Conservation (phyloP, 1,284 basidiomycete species). For the Fomitopsis palustris region DNA sequence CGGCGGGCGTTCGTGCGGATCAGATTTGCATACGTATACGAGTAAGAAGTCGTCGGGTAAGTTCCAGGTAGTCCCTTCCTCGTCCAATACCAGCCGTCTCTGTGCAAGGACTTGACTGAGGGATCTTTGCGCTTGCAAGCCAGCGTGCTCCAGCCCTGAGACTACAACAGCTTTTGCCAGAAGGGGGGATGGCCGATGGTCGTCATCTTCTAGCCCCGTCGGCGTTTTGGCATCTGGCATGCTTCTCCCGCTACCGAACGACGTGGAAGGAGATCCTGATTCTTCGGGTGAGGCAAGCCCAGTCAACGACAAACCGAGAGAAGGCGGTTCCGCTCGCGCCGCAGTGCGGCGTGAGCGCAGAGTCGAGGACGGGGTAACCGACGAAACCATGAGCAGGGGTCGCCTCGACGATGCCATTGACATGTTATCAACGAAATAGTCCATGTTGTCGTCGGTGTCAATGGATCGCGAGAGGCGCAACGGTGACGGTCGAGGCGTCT, state of each 20-base stretch:
- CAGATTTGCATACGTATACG: constrained; percentile 66
- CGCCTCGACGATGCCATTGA: constrained; percentile 26
- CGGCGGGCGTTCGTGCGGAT: constrained; percentile 57
- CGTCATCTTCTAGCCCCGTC: constrained; percentile 5
- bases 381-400: constrained; percentile 9
- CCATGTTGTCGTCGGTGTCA: constrained; percentile 13
- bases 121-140: constrained; percentile 52
- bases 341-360: constrained; percentile 22
- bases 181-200: constrained; percentile 19
- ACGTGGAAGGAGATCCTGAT: constrained; percentile 1
- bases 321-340: constrained; percentile 23
- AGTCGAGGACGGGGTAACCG: constrained; percentile 20
- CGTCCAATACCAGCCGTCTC: constrained; percentile 41
- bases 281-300: constrained; percentile 15
- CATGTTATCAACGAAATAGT: constrained; percentile 21
- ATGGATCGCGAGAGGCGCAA: constrained; percentile 6
- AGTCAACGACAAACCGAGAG: constrained; percentile 11
- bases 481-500: constrained; percentile 10
- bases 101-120: constrained; percentile 53
- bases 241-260: not conserved
- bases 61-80: constrained; percentile 41
- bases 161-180: constrained; percentile 65
- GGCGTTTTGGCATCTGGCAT: constrained; percentile 8
- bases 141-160: constrained; percentile 63
- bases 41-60: constrained; percentile 70